Evolutionary conservation across 345 rosid species (phyloP).

Genomic region (Toxicodendron radicans): DNA sequence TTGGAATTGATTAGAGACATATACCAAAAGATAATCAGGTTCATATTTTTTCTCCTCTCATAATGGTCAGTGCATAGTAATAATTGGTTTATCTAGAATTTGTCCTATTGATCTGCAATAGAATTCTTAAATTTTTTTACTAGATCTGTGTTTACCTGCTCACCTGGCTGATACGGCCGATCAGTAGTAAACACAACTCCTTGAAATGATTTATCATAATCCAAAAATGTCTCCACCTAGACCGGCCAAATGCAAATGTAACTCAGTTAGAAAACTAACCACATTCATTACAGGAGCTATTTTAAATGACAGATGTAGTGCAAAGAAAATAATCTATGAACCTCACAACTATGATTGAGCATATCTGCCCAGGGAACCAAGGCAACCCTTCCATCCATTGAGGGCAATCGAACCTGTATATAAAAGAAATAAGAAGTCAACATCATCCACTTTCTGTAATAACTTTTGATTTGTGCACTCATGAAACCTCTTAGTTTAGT

Average conservation of each 20-base stretch:
- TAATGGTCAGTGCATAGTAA: background rate
- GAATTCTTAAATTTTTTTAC: background rate
- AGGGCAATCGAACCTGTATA: conserved; percentile 82
- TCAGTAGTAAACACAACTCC: conserved; percentile 86
- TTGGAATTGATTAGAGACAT: background rate
- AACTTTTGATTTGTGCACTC: too few relatives aligned
- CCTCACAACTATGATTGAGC: conserved; percentile 97
- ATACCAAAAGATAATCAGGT: background rate
- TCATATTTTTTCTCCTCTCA: background rate
- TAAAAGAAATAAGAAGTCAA: conserved; percentile 6
- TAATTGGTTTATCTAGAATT: background rate
- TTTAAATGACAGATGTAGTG: conserved; percentile 6
- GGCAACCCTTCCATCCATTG: conserved; percentile 90
- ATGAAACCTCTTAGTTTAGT: too few relatives aligned
- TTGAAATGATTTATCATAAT: conserved; percentile 82
- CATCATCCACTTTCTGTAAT: background rate
- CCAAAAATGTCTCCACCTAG: conserved; percentile 90
- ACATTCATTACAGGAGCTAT: background rate
- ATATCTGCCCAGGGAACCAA: conserved; percentile 99
- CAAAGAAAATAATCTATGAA: conserved; percentile 25
- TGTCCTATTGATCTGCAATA: background rate
- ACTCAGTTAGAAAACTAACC: conserved; percentile 17
- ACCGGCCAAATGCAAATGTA: conserved; percentile 24
- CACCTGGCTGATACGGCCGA: conserved; percentile 87
- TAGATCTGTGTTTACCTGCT: conserved; percentile 69